Base-by-base conservation (phyloP, 2,329 filamentous ascomycete genomes). In the Gaeumannomyces sp. region DNA sequence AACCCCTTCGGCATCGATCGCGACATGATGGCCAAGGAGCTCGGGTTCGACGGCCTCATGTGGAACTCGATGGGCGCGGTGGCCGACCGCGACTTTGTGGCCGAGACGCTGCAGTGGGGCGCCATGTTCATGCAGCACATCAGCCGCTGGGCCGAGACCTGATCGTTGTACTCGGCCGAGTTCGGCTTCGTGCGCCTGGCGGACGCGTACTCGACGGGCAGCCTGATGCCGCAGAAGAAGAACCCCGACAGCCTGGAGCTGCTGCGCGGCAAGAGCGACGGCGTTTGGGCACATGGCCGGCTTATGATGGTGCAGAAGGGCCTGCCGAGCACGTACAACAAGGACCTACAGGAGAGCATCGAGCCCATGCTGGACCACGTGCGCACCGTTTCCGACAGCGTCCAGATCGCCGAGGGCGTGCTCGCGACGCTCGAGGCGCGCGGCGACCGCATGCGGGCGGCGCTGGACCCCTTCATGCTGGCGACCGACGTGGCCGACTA, bases 291-390 rank as follows among this genome's bases (percentile, higher is more conserved):
- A 92, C 69, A 90, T 94, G 86, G 85, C 89, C 6, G 91, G 91
- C 53, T 78, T 95, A 92, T 92, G 84, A 88, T 88, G 79, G 91
- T 87, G 53, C 82, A 79, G 64, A 84, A 85, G 75, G 89, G 89
- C 65, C 84, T 95, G 33, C 90, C 91, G 2, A 90, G 85, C 59
- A 92, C 90, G 3, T 96, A 96, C 81, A 94, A 96, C 81, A 96
- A 96, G 78, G 92, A 96, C 75, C 78, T 96, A n/a, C 92, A 97
- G 77, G 92, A 96, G 78, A 89, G 86, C 66, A 88, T 91, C 67
- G 90, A 96, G 81, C 89, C 90, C n/a, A 86, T 96, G 78, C 85
- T 96, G 61, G 91, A 96, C 76, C 86, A 89, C 74, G 85, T 93
- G 76, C 91, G 93, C 83, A 94, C 91, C 7, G 83, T 95, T 67